Conservation (phyloP, 345 rosid species). For the Ricinus communis region DNA sequence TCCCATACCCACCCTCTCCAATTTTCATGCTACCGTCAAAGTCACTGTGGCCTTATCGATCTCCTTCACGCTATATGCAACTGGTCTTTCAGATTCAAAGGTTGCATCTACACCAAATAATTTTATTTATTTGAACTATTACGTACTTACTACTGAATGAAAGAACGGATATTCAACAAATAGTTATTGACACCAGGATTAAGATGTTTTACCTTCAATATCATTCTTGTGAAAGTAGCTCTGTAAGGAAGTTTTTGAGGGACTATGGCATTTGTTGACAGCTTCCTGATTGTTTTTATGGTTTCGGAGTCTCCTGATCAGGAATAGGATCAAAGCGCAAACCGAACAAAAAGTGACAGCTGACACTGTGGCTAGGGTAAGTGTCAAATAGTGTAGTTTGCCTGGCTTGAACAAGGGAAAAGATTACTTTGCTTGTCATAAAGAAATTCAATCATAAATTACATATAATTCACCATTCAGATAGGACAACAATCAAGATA, state of each 20-base stretch:
- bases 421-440: background rate
- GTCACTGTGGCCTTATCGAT: slow-evolving; percentile 29
- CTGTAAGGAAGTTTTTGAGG: slow-evolving; percentile 19
- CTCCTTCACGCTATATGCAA: slow-evolving; percentile 26
- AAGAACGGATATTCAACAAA: too few species aligned
- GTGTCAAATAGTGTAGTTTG: slow-evolving; percentile 1
- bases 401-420: slow-evolving; percentile 19
- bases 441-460: too few species aligned
- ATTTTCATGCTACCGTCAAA: slow-evolving; percentile 32
- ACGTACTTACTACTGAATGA: too few species aligned
- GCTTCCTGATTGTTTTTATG: background rate
- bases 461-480: too few species aligned
- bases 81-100: slow-evolving; percentile 28
- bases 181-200: background rate
- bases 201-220: slow-evolving; percentile 19
- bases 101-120: slow-evolving; percentile 19
- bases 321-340: too few species aligned
- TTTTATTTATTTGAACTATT: background rate
- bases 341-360: slow-evolving; percentile 15
- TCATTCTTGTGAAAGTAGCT: slow-evolving; percentile 10
- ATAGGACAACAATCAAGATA: too few species aligned
- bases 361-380: slow-evolving; percentile 15
- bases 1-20: slow-evolving; percentile 40
- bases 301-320: too few species aligned
- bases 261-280: slow-evolving; percentile 12